phyloP scores from a whole-genome alignment of 176 grass and related monocot genomes.

The Panicum miliaceum region DNA sequence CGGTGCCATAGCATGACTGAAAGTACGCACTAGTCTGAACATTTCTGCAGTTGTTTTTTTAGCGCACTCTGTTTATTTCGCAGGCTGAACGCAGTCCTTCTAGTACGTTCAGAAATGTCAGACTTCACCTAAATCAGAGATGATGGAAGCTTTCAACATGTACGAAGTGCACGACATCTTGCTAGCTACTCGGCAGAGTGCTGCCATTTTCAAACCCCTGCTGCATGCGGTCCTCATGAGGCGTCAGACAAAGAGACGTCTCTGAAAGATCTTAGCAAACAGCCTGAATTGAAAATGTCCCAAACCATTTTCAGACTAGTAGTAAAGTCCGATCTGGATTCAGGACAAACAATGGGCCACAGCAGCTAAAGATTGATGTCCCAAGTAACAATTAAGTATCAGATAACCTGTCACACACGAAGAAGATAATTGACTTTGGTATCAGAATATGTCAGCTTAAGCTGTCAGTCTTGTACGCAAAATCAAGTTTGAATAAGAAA shows the following conservation, averaged over 20 bases:
- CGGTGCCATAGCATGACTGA: not conserved
- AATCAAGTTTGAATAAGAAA: not conserved
- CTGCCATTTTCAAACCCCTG: not conserved
- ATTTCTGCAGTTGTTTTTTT: not conserved
- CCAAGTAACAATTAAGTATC: slow-evolving; percentile 1
- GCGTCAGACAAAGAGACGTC: not conserved
- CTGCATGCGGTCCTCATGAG: too few relatives aligned
- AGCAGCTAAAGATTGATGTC: not conserved
- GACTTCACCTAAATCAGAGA: not conserved
- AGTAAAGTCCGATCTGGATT: not conserved
- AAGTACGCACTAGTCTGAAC: not conserved
- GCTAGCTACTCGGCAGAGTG: not conserved
- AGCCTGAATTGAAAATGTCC: not conserved
- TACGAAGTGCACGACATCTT: slow-evolving; percentile 11
- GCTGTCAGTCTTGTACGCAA: slow-evolving; percentile 6
- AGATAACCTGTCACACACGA: not conserved
- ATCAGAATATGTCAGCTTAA: slow-evolving; percentile 10
- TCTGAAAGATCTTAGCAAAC: slow-evolving; percentile 21
- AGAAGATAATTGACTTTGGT: not conserved
- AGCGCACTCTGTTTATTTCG: not conserved
- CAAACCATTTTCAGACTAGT: not conserved
- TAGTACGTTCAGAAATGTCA: not conserved
- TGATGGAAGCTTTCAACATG: not conserved
- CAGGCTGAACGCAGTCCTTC: not conserved
- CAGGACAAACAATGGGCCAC: not conserved